A percentile compares a stretch with the other conserved stretches of the same genome.
These are phyloP conservation scores for Tolypocladium sp. DNA, from an alignment of 2,329 filamentous ascomycete genomes.

Conservation along the genomic window DNA sequence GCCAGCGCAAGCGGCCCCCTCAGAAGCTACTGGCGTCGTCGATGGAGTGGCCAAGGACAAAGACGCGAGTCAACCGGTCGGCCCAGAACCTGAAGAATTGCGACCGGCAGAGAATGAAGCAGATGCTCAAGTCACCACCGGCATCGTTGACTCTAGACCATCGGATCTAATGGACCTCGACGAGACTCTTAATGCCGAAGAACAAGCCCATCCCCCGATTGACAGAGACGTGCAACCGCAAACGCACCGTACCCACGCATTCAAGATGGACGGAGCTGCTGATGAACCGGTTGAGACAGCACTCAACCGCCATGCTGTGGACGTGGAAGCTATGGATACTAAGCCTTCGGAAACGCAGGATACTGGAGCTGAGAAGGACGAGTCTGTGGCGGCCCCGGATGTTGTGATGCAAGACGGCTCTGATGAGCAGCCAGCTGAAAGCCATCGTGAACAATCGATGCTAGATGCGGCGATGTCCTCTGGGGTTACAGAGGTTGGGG, in stretches of 20 bases:
- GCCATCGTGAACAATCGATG: not conserved
- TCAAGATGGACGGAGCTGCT: not conserved
- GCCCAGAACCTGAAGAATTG: not conserved
- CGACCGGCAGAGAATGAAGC: not conserved
- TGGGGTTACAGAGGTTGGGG: no score
- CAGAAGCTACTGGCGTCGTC: not conserved
- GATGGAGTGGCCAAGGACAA: not conserved
- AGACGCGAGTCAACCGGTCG: not conserved
- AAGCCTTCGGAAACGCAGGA: not conserved
- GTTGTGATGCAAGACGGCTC: not conserved
- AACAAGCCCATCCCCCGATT: not conserved
- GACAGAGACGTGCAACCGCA: not conserved
- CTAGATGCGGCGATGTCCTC: not conserved
- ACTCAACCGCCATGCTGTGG: not conserved
- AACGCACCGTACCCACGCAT: not conserved
- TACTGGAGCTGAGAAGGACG: not conserved
- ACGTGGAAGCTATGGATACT: not conserved
- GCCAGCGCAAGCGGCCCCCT: not conserved
- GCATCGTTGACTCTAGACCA: not conserved
- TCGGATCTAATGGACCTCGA: not conserved
- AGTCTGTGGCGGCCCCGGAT: not conserved
- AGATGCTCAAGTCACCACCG: not conserved
- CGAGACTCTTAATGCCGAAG: not conserved
- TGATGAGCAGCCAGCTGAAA: not conserved
- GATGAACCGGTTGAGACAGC: not conserved